Conservation (phyloP, 371 early-diverging fungal species). For the Syncephalis fuscata region DNA sequence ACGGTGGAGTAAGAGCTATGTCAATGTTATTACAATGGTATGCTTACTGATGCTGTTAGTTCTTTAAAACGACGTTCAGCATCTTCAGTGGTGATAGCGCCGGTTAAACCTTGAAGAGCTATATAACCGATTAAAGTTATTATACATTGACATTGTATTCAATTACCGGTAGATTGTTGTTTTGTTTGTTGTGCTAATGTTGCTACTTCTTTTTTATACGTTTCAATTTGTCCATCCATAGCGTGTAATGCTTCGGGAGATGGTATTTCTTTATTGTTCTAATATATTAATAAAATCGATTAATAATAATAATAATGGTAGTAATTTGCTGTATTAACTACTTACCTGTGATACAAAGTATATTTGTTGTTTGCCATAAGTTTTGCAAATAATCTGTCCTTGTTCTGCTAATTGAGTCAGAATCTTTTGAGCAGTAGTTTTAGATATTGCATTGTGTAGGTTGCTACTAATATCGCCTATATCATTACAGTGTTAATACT, state of each 20-base stretch:
- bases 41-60: conserved; percentile 7
- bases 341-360: conserved; percentile 23
- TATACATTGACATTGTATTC: too few relatives aligned
- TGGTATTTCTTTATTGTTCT: conserved; percentile 11
- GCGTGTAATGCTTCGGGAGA: conserved; percentile 9
- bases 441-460: conserved; percentile 17
- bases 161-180: too few relatives aligned
- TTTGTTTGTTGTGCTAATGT: background rate
- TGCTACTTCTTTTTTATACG: conserved; percentile 6
- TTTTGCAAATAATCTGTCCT: conserved; percentile 12
- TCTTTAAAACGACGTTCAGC: conserved; percentile 5
- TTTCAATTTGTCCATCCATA: conserved; percentile 12
- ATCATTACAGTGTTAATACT: background rate
- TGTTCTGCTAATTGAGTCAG: conserved; percentile 16
- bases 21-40: background rate
- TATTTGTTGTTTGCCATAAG: conserved; percentile 24
- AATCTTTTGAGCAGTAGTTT: conserved; percentile 12
- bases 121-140: conserved; percentile 2
- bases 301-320: background rate
- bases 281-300: background rate
- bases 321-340: conserved; percentile 5
- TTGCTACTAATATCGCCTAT: conserved; percentile 27
- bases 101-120: conserved; percentile 7
- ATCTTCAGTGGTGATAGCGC: conserved; percentile 11
- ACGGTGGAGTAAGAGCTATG: background rate